These are phyloP conservation scores for Botrytis tulipae DNA, from an alignment of 2,329 filamentous ascomycete genomes.

Conservation along the genomic window DNA sequence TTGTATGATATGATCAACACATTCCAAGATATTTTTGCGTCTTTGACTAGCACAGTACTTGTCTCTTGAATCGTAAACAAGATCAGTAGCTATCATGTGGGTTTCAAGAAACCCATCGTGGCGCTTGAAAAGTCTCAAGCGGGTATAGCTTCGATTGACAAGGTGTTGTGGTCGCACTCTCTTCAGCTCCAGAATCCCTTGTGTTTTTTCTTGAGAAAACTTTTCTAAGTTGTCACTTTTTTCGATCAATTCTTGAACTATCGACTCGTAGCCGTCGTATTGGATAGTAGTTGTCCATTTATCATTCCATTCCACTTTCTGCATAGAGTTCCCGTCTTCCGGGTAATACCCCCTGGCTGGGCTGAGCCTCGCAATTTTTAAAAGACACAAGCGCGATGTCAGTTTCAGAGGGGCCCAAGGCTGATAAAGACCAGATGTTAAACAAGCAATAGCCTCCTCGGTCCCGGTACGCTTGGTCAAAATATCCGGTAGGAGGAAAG, in stretches of 20 bases:
- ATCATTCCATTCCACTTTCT: conserved; percentile 45
- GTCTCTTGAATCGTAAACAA: conserved; percentile 26
- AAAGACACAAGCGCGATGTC: conserved; percentile 12
- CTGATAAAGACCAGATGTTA: conserved; percentile 48
- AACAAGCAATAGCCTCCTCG: conserved; percentile 55
- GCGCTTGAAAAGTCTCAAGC: conserved; percentile 10
- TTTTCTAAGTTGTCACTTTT: conserved; percentile 27
- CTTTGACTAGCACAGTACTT: conserved; percentile 1
- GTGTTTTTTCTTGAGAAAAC: conserved; percentile 22
- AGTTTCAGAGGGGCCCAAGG: conserved; percentile 30
- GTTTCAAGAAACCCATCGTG: background rate
- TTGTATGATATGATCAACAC: conserved; percentile 30
- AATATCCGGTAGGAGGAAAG: conserved; percentile 54
- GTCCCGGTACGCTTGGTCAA: conserved; percentile 59
- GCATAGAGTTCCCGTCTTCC: conserved; percentile 42
- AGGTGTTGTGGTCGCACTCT: conserved; percentile 22
- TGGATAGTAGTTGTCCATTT: conserved; percentile 43
- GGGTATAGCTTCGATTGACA: conserved; percentile 19
- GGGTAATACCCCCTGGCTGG: conserved; percentile 47
- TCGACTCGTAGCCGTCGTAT: conserved; percentile 37
- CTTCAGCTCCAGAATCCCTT: background rate
- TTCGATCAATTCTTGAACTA: conserved; percentile 24
- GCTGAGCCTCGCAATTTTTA: conserved; percentile 30
- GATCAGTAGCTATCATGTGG: background rate
- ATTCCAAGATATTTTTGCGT: conserved; percentile 31